Base-by-base conservation (phyloP, 805 yeast species). In the Pichia occidentalis region DNA sequence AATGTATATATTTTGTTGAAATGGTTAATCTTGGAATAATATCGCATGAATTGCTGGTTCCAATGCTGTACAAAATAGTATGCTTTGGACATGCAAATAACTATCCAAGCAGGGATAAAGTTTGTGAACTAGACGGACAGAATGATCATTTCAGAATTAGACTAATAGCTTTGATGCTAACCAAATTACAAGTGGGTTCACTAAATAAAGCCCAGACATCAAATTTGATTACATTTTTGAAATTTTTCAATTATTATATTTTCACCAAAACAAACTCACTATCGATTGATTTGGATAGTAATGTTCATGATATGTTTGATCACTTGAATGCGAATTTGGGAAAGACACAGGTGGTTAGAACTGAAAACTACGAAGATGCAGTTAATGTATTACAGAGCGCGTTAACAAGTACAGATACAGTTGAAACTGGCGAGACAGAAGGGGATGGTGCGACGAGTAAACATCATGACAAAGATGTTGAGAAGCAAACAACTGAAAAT, bases 141-240 rank as follows among this genome's bases (percentile, higher is more conserved):
- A 71, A 77, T 48, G 78, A 84, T 49, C 84, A 78, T 52, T 85
- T 85, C 57, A 67, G 95, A 40, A 63, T 85, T 25, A 76, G 75
- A 27, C 58, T 87, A 52, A 57, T 73, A 14, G 52, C 71, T 20
- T 54, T 65, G 0, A 52, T 75, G 5, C 50, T 80, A 14, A 56
- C 57, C n/a, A 56, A 54, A 8, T 30, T 64, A 6, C 35, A 43
- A 11, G 17, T 40, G 2, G 23, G 29, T 7, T 20, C 13, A 5
- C 11, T 40, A 10, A 43, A 50, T 13, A 46, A 40, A 17, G 40
- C 45, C 3, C 46, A 44, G 7, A 31, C 22, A 11, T 41, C 49
- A 4, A 60, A 65, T 25, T 34, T 75, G 10, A 49, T 53, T 1
- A 36, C 63, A 0, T 71, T 80, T 40, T 48, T 80, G 40, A 66